phyloP scores from a whole-genome alignment of 441 rosid species.

The Lepidium campestre region DNA sequence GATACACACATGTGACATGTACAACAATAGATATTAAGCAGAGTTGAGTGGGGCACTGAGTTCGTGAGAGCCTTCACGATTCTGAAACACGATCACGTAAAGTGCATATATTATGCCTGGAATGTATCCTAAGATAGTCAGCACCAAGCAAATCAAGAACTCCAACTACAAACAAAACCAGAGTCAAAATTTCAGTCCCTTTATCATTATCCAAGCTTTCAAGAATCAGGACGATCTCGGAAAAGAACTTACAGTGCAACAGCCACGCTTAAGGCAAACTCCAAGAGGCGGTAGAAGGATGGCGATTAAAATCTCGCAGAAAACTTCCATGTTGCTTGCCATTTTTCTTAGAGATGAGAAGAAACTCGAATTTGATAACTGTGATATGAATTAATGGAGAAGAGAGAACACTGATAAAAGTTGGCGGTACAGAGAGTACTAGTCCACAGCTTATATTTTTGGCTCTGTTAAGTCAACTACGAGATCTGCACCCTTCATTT shows the following conservation, averaged over 20 bases:
- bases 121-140: conserved; percentile 22
- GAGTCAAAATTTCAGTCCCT: not conserved
- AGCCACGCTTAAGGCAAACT: conserved; percentile 70
- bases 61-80: not conserved
- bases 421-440: not conserved
- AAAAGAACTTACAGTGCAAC: conserved; percentile 52
- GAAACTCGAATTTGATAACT: not conserved
- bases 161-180: conserved; percentile 12
- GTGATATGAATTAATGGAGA: not conserved
- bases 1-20: not conserved
- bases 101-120: conserved; percentile 8
- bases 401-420: not conserved
- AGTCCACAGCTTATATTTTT: not conserved
- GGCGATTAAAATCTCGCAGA: conserved; percentile 76
- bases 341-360: conserved; percentile 25
- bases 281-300: conserved; percentile 82
- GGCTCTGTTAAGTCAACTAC: not conserved
- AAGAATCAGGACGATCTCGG: not conserved
- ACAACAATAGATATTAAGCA: conserved; percentile 1
- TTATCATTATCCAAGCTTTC: not conserved
- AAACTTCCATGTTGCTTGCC: conserved; percentile 53
- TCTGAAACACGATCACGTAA: conserved; percentile 17
- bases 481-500: conserved; percentile 12
- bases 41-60: conserved; percentile 8
- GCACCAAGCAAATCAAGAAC: conserved; percentile 13